These are phyloP conservation scores for Podospora appendiculata DNA, from an alignment of 495 filamentous ascomycete species.

Conservation along the genomic window DNA sequence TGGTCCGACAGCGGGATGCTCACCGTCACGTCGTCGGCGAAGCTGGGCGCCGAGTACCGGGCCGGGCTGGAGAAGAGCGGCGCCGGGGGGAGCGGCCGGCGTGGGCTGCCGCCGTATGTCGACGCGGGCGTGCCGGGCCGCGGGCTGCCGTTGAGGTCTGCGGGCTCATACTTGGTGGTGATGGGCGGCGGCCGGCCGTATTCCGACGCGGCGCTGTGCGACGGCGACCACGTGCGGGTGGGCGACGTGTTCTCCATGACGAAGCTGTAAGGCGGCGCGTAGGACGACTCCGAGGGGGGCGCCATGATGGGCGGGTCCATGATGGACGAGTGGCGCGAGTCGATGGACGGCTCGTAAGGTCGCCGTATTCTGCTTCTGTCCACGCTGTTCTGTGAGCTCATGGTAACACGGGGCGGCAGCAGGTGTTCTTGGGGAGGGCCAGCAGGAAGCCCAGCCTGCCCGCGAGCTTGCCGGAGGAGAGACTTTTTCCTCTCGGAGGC, in stretches of 20 bases:
- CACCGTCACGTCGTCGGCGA: slow-evolving; percentile 46
- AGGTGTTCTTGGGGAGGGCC: neutral
- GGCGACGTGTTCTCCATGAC: slow-evolving; percentile 39
- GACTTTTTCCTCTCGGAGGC: slow-evolving; percentile 34
- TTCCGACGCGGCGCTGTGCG: slow-evolving; percentile 42
- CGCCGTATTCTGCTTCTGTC: slow-evolving; percentile 28
- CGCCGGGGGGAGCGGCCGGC: slow-evolving; percentile 82
- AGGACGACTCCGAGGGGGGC: slow-evolving; percentile 34
- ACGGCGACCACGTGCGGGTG: slow-evolving; percentile 66
- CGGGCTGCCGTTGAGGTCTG: slow-evolving; percentile 81
- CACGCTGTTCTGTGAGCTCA: slow-evolving; percentile 26
- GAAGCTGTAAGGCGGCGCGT: slow-evolving; percentile 23
- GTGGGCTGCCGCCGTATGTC: slow-evolving; percentile 75
- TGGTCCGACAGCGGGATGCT: slow-evolving; percentile 50
- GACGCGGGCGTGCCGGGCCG: slow-evolving; percentile 85
- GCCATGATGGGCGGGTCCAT: slow-evolving; percentile 37
- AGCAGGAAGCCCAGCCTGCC: neutral
- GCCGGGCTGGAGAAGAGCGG: slow-evolving; percentile 62
- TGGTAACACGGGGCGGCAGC: too few species aligned
- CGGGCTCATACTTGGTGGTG: slow-evolving; percentile 68
- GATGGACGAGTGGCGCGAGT: slow-evolving; percentile 30
- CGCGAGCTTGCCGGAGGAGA: slow-evolving; percentile 5
- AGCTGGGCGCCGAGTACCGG: slow-evolving; percentile 23
- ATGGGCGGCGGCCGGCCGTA: slow-evolving; percentile 63
- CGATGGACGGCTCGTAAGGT: slow-evolving; percentile 42